Evolutionary conservation across 352 stramenopile genomes (phyloP).

Genomic region (Phytopythium delawarense): DNA sequence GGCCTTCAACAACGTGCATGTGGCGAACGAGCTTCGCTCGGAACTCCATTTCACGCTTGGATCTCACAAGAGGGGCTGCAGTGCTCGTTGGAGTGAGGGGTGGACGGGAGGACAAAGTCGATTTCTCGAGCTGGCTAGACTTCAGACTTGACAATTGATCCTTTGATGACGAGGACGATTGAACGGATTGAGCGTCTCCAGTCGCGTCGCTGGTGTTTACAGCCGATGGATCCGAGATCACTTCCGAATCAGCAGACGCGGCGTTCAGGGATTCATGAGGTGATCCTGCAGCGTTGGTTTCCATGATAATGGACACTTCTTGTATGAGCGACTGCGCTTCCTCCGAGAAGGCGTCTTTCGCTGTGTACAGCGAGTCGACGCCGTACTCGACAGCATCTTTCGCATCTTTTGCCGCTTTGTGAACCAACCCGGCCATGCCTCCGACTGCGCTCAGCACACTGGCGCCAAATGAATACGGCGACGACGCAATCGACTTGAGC

Average conservation of each 20-base stretch:
- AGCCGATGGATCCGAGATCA: no score
- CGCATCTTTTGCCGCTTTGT: slow-evolving; percentile 69
- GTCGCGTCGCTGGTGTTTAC: background rate
- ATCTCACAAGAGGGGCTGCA: background rate
- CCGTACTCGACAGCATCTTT: slow-evolving; percentile 70
- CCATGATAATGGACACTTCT: slow-evolving; percentile 59
- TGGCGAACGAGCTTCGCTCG: slow-evolving; percentile 68
- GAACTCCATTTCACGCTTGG: slow-evolving; percentile 26
- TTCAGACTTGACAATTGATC: slow-evolving; percentile 8
- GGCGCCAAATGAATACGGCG: slow-evolving; percentile 48
- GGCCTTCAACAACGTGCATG: slow-evolving; percentile 70
- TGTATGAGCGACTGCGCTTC: slow-evolving; percentile 60
- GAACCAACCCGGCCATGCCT: slow-evolving; percentile 60
- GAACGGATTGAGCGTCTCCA: background rate
- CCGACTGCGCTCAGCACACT: slow-evolving; percentile 65
- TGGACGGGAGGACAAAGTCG: background rate
- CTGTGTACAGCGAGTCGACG: slow-evolving; percentile 71
- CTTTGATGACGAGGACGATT: background rate
- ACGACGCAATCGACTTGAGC: slow-evolving; percentile 16
- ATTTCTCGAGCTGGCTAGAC: slow-evolving; percentile 1
- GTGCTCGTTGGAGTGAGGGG: background rate
- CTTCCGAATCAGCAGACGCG: background rate
- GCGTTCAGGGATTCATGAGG: background rate
- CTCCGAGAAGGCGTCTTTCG: slow-evolving; percentile 60
- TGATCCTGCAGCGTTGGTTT: slow-evolving; percentile 10